These are phyloP conservation scores for Aethionema arabicum DNA, from an alignment of 345 rosid species.

Conservation along the genomic window DNA sequence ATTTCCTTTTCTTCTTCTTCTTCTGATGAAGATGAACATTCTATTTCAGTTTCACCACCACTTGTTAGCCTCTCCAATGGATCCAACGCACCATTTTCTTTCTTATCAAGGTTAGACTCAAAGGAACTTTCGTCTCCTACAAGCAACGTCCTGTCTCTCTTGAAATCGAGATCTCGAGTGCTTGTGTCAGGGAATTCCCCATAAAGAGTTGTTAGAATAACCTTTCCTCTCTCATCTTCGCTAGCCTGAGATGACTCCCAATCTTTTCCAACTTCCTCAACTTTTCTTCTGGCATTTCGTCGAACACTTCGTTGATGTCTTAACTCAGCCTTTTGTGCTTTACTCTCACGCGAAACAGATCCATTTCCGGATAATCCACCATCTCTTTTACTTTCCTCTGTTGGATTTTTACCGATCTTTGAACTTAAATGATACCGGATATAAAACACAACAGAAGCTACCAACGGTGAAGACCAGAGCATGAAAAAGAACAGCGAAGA, in stretches of 20 bases:
- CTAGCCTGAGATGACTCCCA: constrained; percentile 37
- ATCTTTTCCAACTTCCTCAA: constrained; percentile 39
- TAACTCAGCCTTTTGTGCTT: constrained; percentile 30
- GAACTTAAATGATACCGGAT: constrained; percentile 32
- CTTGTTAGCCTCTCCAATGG: constrained; percentile 23
- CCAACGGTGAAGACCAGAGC: constrained; percentile 51
- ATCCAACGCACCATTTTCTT: constrained; percentile 13
- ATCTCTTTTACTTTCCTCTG: constrained; percentile 25
- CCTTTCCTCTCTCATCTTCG: constrained; percentile 29
- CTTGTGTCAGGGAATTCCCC: constrained; percentile 30
- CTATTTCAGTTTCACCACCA: constrained; percentile 41
- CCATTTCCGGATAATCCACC: constrained; percentile 16
- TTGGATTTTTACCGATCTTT: constrained; percentile 2
- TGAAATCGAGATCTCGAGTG: constrained; percentile 19
- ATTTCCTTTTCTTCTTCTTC: constrained; percentile 46
- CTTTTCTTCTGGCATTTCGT: constrained; percentile 45
- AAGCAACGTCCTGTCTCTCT: constrained; percentile 36
- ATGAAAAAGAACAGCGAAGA: constrained; percentile 57
- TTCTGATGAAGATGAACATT: constrained; percentile 39
- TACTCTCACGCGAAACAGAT: constrained; percentile 17
- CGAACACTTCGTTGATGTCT: constrained; percentile 49
- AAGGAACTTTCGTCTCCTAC: constrained; percentile 21
- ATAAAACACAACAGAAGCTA: constrained; percentile 39
- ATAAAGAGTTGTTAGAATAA: constrained; percentile 21
- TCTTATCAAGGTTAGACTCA: constrained; percentile 17